A percentile compares a stretch with the other conserved stretches of the same genome.
phyloP scores from a whole-genome alignment of 352 stramenopile species.

The Albugo laibachii region DNA sequence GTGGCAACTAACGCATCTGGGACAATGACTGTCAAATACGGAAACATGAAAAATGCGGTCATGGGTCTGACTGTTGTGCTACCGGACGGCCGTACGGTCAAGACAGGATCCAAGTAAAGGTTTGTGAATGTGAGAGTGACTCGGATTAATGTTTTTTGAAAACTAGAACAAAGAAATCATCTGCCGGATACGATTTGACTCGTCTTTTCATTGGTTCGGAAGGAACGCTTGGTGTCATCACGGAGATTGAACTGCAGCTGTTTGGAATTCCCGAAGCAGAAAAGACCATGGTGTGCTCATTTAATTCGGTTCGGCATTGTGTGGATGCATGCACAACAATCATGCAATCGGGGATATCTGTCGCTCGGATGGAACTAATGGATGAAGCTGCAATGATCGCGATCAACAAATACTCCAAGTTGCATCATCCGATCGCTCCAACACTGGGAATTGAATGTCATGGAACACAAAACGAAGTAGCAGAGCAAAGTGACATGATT shows the following conservation, averaged over 20 bases:
- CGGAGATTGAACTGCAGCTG: slow-evolving; percentile 84
- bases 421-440: slow-evolving; percentile 53
- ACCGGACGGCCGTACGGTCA: slow-evolving; percentile 70
- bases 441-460: slow-evolving; percentile 92
- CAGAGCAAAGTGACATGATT: slow-evolving; percentile 75
- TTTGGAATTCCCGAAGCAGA: slow-evolving; percentile 82
- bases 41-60: slow-evolving; percentile 95
- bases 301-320: slow-evolving; percentile 75
- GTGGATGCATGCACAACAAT: slow-evolving; percentile 67
- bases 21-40: slow-evolving; percentile 83
- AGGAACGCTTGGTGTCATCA: slow-evolving; percentile 91
- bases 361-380: slow-evolving; percentile 78
- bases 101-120: slow-evolving; percentile 68
- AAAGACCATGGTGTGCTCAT: slow-evolving; percentile 86
- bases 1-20: slow-evolving; percentile 78
- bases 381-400: slow-evolving; percentile 55
- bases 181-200: slow-evolving; percentile 93
- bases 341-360: slow-evolving; percentile 77
- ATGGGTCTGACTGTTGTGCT: slow-evolving; percentile 86
- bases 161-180: slow-evolving; percentile 83
- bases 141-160: neutral
- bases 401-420: slow-evolving; percentile 77
- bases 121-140: neutral
- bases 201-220: slow-evolving; percentile 90
- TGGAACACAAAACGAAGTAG: slow-evolving; percentile 51